Percentiles rank a stretch among this genome's conserved stretches.
phyloP scores from a whole-genome alignment of 371 early-diverging fungal species.

The Mortierella sp. region DNA sequence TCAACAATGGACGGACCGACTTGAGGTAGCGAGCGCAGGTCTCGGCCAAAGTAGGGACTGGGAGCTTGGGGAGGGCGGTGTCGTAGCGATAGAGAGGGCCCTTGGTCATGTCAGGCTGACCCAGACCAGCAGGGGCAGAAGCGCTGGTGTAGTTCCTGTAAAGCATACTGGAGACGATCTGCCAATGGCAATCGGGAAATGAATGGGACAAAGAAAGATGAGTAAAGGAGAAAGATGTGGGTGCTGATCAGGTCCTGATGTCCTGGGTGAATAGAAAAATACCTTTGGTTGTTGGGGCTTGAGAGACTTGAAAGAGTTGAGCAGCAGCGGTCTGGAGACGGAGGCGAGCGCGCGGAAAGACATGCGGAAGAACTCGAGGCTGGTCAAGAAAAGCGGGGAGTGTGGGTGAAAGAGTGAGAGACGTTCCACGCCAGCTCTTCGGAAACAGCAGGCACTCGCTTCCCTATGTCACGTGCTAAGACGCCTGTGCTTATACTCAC shows the following conservation, averaged over 20 bases:
- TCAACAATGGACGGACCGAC: constrained; percentile 80
- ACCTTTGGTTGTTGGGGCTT: constrained; percentile 50
- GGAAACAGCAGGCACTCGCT: no score
- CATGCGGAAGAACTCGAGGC: constrained; percentile 6
- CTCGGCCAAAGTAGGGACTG: constrained; percentile 89
- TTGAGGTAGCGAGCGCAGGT: constrained; percentile 85
- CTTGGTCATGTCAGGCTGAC: constrained; percentile 54
- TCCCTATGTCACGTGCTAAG: no score
- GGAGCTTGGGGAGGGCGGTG: constrained; percentile 81
- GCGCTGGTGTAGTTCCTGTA: constrained; percentile 47
- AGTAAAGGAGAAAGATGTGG: not conserved
- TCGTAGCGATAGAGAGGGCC: constrained; percentile 78
- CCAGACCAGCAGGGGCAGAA: constrained; percentile 28
- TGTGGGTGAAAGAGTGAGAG: not conserved
- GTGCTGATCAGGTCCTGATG: not conserved
- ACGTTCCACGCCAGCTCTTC: no score
- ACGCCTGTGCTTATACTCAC: no score
- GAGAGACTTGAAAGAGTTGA: constrained; percentile 42
- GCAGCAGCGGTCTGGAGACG: constrained; percentile 38
- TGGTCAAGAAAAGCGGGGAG: not conserved
- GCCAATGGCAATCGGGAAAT: not conserved
- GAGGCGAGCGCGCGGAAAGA: constrained; percentile 44
- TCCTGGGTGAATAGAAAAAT: not conserved
- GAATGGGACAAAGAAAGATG: not conserved
- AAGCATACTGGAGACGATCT: constrained; percentile 44